Conservation (phyloP, 257 asterid species). For the Plantago elongata region DNA sequence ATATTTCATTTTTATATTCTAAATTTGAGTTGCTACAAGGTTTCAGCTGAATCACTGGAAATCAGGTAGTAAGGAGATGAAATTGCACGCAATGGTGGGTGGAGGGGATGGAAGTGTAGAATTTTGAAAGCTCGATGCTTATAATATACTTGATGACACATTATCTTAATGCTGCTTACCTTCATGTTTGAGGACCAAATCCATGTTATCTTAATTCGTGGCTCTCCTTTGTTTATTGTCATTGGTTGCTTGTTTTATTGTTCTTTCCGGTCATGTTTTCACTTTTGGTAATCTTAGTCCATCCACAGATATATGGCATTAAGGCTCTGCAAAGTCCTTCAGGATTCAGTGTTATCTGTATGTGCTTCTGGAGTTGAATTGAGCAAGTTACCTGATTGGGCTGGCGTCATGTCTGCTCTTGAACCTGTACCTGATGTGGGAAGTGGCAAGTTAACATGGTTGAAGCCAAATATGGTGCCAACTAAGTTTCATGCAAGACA, state of each 20-base stretch:
- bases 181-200: too few relatives aligned
- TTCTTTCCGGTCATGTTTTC: conserved; percentile 22
- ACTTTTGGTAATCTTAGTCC: conserved; percentile 55
- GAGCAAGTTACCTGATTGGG: conserved; percentile 57
- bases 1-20: too few relatives aligned
- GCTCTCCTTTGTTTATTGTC: neutral
- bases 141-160: neutral
- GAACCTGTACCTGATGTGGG: conserved; percentile 29
- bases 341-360: conserved; percentile 49
- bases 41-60: too few relatives aligned
- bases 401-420: conserved; percentile 36
- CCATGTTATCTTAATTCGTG: neutral
- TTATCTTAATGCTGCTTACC: neutral
- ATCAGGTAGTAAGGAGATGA: too few relatives aligned
- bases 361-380: conserved; percentile 51
- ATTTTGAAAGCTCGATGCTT: neutral
- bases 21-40: too few relatives aligned
- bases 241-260: conserved; percentile 3
- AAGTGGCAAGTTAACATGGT: conserved; percentile 22
- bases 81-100: too few relatives aligned
- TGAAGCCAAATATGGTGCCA: conserved; percentile 24
- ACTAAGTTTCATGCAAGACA: conserved; percentile 32
- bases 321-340: conserved; percentile 52
- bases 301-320: conserved; percentile 78
- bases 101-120: too few relatives aligned